phyloP scores from a whole-genome alignment of 108 stramenopile genomes.

The Hondaea fermentalgiana region DNA sequence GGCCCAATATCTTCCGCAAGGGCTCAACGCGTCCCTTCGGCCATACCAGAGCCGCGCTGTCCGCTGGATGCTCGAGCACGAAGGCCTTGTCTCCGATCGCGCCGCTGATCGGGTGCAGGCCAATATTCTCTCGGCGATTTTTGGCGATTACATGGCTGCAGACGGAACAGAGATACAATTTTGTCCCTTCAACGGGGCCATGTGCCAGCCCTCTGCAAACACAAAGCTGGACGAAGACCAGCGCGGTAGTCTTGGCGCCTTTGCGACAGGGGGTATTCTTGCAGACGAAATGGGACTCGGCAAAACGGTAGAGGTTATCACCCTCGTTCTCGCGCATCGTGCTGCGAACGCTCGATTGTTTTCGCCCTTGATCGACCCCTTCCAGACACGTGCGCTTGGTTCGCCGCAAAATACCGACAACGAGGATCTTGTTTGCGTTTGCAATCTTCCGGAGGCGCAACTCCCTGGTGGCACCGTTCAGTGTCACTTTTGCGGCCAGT shows the following conservation, averaged over 20 bases:
- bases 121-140: neutral
- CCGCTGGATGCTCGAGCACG: conserved; percentile 1
- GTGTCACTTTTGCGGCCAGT: neutral
- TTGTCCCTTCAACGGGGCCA: neutral
- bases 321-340: neutral
- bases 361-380: neutral
- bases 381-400: neutral
- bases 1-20: neutral
- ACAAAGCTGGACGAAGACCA: too few species aligned
- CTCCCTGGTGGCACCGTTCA: neutral
- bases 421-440: neutral
- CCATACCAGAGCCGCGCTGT: neutral
- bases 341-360: neutral
- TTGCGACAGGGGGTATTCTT: neutral
- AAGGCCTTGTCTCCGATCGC: neutral
- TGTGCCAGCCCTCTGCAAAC: neutral
- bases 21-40: neutral
- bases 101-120: neutral
- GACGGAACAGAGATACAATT: neutral
- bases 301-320: conserved; percentile 27
- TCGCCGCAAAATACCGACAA: neutral
- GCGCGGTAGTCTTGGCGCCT: too few species aligned
- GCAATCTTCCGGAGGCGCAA: neutral
- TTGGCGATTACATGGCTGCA: neutral
- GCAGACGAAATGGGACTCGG: conserved; percentile 37